Evolutionary conservation across 805 yeast genomes (phyloP), one percentile per base, ranked within the genome.

Genomic region (Monosporozyma servazzii): DNA sequence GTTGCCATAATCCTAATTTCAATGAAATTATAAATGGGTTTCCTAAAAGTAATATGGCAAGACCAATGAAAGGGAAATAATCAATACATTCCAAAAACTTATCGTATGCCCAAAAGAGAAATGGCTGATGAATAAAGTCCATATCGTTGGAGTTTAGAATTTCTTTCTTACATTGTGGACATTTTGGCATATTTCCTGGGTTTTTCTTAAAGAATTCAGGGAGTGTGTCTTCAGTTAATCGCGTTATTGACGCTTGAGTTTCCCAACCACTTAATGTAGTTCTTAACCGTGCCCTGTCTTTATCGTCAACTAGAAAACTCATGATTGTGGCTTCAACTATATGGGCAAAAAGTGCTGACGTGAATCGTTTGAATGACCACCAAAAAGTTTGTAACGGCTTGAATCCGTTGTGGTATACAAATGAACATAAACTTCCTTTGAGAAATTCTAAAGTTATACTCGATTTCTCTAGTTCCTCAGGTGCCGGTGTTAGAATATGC

Each of bases 1-100:
- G 48, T 52, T 62, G 67, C 61, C 62, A 59, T 15, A 64, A 36
- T 2, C 64, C 64, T 11, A 62, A 25, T 44, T 58, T 56, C 33
- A 60, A 57, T 48, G 56, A 53, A 51, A 57, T 49, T 48, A 57
- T 58, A 2, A 56, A 54, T 23, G 60, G 52, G 39, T 62, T 64
- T 1, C 47, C 29, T 6, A 54, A 15, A 10, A 47, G 15, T 13
- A 37, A n/a, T 11, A 41, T 10, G 3, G 52, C 23, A 40, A 51
- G 13, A 1, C 25, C 48, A 11, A 53, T n/a, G 18, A 55, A 51
- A 5, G 36, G 30, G 4, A 51, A 23, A 15, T 44, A 40, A 36
- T 54, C 33, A 10, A 55, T 36, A n/a, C 50, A 5, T 7, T n/a
- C 37, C 33, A 53, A 47, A 10, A 49, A 5, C 5, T 30, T 31